Conservation (phyloP, 2,329 filamentous ascomycete species). For the Aulographum hederae region DNA sequence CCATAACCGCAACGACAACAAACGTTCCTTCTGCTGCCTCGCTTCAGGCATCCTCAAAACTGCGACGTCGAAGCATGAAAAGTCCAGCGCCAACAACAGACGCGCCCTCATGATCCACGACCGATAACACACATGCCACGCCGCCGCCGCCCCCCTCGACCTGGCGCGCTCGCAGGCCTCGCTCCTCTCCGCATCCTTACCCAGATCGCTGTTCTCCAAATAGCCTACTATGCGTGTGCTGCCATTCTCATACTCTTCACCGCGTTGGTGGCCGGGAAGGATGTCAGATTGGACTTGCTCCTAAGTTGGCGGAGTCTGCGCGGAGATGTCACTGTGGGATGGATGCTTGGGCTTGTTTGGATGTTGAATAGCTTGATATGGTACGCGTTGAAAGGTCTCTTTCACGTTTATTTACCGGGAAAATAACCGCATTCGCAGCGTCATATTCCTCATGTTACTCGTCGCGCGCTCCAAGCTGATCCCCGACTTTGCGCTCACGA, state of each 20-base stretch:
- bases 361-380: conserved; percentile 44
- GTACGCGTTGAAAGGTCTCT: conserved; percentile 20
- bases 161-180: conserved; percentile 47
- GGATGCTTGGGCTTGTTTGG: conserved; percentile 52
- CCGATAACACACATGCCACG: conserved; percentile 36
- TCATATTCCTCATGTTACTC: conserved; percentile 65
- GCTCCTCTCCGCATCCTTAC: conserved; percentile 47
- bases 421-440: conserved; percentile 29
- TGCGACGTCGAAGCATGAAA: too few relatives aligned
- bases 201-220: conserved; percentile 47
- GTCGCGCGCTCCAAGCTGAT: conserved; percentile 85
- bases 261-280: conserved; percentile 43
- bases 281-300: conserved; percentile 38
- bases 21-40: too few relatives aligned
- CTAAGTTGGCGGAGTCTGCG: conserved; percentile 45
- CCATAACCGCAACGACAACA: too few relatives aligned
- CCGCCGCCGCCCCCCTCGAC: conserved; percentile 42
- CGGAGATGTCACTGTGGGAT: conserved; percentile 50
- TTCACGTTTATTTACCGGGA: neutral
- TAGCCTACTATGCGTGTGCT: conserved; percentile 44
- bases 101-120: too few relatives aligned
- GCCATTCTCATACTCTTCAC: conserved; percentile 48
- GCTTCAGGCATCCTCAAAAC: too few relatives aligned
- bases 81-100: too few relatives aligned
- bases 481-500: conserved; percentile 80